Evolutionary conservation across 495 filamentous ascomycete genomes (phyloP), one percentile per base, ranked within the genome.

Genomic region (Monascus purpureus): DNA sequence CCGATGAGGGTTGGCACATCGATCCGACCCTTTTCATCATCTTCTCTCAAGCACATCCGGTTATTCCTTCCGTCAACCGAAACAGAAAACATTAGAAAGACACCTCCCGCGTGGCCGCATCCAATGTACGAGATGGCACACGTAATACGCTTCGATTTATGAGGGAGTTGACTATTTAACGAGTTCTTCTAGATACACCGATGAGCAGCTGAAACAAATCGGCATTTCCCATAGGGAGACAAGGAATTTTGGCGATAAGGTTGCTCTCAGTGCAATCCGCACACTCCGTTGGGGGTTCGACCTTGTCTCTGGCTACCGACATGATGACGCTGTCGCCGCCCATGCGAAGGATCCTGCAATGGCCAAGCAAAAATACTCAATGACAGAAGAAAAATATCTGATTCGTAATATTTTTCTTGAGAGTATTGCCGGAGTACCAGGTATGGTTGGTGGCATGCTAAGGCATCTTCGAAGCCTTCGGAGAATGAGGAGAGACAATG

Each of bases 381-480:
- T 82, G 77, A 70, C 46, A 2, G 73, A 77, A 39, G 49, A 66
- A 18, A 77, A 81, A 43, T 82, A 75, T 74, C 59, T 92, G 34
- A 67, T 80, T 6, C 65, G 84, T 22, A 77, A 86, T 43, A 65
- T 93, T 33, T 93, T 93, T 54, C 71, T 93, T 15, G 85, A 93
- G 52, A 81, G 75, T 29, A 80, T 93, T 17, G 85, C 85, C 6
- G 84, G 75, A 8, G 85, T 93, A 0, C 85, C 85, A 1, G 85
- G 85, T 0, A 92, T 93, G 81, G 85, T 92, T 6, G 85, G 70
- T 1, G 85, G 82, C 8, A 87, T 87, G 74, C 57, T 93, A 1
- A 62, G 85, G 3, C 85, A 93, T 52, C 61, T 93, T 2, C 71
- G 77, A 46, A 78, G 71, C 33, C 57, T 93, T 30, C 61, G 84